Evolutionary conservation across 2,329 filamentous ascomycete genomes (phyloP), one percentile per base, ranked within the genome.

Genomic region (Eutypella sp.): DNA sequence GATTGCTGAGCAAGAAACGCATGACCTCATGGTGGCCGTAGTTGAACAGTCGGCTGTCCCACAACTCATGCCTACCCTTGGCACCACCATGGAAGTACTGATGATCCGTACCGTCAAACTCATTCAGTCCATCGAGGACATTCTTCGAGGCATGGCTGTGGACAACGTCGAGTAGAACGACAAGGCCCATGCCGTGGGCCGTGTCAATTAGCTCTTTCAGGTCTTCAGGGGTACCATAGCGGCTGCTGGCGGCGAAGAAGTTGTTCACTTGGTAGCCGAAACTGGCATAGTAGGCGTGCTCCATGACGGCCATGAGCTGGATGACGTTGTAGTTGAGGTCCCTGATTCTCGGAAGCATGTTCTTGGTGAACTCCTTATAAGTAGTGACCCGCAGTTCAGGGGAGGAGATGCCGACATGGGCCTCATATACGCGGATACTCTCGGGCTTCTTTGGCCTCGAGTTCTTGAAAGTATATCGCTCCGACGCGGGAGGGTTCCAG

Each of bases 91-190:
- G 93, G 75, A 99, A 99, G 71, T 99, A 99, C 46, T 90, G 85
- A 62, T 96, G 89, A 62, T 97, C 93, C 8, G 87, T 89, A 40
- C 90, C 90, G 66, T 99, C 93, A 60, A 99, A 96, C 75, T 91
- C 83, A 67, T 99, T 99, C 54, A 99, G 70, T 1, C 93, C 93
- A 62, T 99, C 93, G 3, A 95, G 74, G 1, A 96, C 90, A 57
- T 99, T 99, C 76, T 97, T 99, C 34, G 90, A 96, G 15, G 93
- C 93, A 66, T 99, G 93, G 57, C 91, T 96, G 72, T 99, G 93
- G 4, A 99, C 93, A 8, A 99, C 88, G 63, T 99, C 93, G 18
- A 99, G 80, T 22, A 99, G 77, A 10, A 99, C 89, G 1, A 88
- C 87, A 53, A 99, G 82, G 1, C 93, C 93, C 75, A 99, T 71